phyloP scores from a whole-genome alignment of 805 yeast species.

The Zygosaccharomyces rouxii region DNA sequence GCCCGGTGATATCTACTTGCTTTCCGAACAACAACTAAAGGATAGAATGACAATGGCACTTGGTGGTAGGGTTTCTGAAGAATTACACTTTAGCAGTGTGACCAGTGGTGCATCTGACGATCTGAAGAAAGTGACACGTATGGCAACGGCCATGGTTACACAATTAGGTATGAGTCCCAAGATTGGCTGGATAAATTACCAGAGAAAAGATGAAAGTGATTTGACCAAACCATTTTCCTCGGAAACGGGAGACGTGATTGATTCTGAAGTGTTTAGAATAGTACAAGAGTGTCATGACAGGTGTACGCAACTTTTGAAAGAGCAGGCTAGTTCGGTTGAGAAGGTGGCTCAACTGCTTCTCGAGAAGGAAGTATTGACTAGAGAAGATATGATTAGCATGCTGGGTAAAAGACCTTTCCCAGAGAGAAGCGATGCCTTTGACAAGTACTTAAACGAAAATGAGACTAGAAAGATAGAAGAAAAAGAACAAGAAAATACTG shows the following conservation, averaged over 20 bases:
- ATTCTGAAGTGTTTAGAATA: conserved; percentile 73
- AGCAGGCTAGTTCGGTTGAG: conserved; percentile 71
- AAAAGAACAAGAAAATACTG: conserved; percentile 19
- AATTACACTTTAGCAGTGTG: conserved; percentile 83
- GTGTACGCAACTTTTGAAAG: conserved; percentile 64
- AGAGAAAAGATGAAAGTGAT: conserved; percentile 65
- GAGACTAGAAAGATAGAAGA: conserved; percentile 27
- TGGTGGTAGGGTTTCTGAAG: conserved; percentile 97
- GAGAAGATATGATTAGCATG: conserved; percentile 88
- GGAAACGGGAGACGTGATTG: conserved; percentile 75
- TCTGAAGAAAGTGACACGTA: conserved; percentile 89
- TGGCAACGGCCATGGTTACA: conserved; percentile 92
- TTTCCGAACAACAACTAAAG: conserved; percentile 68
- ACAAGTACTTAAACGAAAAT: conserved; percentile 31
- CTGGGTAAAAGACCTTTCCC: conserved; percentile 91
- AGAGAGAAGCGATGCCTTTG: conserved; percentile 83
- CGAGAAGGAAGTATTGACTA: conserved; percentile 81
- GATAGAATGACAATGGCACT: conserved; percentile 96
- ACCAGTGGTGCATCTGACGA: conserved; percentile 97
- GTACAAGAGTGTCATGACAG: conserved; percentile 68
- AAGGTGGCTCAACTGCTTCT: conserved; percentile 83
- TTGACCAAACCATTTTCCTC: conserved; percentile 87
- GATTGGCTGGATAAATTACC: conserved; percentile 73
- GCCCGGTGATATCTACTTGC: conserved; percentile 85
- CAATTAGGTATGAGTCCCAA: conserved; percentile 85